phyloP scores from a whole-genome alignment of 192 early-diverging fungal genomes.

The Coemansia sp. region DNA sequence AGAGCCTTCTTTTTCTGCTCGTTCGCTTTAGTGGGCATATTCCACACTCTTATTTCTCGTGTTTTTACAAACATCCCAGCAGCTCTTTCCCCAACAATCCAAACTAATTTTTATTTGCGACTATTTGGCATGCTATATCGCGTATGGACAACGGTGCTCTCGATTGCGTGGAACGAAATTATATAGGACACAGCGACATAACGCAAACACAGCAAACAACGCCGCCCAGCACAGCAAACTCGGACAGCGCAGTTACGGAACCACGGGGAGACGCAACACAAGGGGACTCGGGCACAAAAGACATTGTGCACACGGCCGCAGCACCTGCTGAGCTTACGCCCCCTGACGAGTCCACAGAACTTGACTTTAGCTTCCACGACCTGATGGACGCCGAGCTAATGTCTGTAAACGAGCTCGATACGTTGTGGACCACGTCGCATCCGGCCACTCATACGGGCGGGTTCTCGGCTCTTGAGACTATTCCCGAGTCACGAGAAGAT shows the following conservation, averaged over 20 bases:
- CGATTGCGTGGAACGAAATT: constrained; percentile 33
- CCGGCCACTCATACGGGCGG: constrained; percentile 12
- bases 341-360: not conserved
- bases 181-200: not conserved
- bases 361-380: constrained; percentile 57
- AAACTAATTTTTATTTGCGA: not conserved
- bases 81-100: no score
- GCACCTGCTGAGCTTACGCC: not conserved
- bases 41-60: no score
- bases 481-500: constrained; percentile 16
- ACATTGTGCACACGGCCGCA: not conserved
- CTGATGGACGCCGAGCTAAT: constrained; percentile 64
- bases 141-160: constrained; percentile 27
- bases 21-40: no score
- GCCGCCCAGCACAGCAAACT: constrained; percentile 4
- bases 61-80: no score
- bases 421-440: constrained; percentile 52
- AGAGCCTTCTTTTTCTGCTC: no score
- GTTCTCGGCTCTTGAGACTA: constrained; percentile 17
- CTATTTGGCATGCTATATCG: constrained; percentile 21
- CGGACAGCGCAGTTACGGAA: not conserved
- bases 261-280: not conserved
- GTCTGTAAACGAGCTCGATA: constrained; percentile 64
- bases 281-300: not conserved
- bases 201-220: constrained; percentile 12